Conservation (phyloP, 495 filamentous ascomycete genomes). For the Lophium mytilinum region DNA sequence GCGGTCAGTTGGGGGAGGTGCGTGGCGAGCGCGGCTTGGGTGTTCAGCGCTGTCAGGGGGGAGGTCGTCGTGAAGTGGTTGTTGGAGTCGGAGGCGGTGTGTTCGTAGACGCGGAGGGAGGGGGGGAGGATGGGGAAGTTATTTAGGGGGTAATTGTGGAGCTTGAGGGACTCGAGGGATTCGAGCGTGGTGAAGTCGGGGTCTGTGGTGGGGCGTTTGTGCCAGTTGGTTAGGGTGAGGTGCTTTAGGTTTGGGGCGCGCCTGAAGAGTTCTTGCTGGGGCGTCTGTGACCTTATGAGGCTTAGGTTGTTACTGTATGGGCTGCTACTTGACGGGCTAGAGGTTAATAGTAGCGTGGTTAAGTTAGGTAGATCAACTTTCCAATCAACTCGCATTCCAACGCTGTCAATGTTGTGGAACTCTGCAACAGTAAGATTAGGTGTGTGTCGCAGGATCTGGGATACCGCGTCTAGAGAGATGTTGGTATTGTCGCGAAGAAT, state of each 20-base stretch:
- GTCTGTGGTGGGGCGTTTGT: background rate
- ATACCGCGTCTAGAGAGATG: slow-evolving; percentile 30
- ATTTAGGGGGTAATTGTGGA: background rate
- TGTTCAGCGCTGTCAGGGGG: background rate
- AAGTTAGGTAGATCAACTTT: slow-evolving; percentile 14
- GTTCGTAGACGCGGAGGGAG: background rate
- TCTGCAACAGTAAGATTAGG: slow-evolving; percentile 39
- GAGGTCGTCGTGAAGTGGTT: background rate
- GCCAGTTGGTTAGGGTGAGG: slow-evolving; percentile 4
- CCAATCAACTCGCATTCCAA: background rate
- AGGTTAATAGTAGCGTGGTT: background rate
- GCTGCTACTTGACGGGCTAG: background rate
- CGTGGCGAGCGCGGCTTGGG: background rate
- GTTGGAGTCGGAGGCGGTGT: background rate
- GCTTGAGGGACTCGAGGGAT: slow-evolving; percentile 2
- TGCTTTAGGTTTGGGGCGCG: slow-evolving; percentile 1
- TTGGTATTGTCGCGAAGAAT: slow-evolving; percentile 34
- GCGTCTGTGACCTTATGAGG: background rate
- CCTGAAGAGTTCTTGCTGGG: background rate
- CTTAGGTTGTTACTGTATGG: background rate
- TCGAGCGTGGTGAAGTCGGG: background rate
- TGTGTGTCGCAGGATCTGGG: slow-evolving; percentile 34
- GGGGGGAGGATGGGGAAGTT: slow-evolving; percentile 7
- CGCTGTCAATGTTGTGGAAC: slow-evolving; percentile 20
- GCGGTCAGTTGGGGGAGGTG: background rate